Percentiles rank a stretch among this genome's conserved stretches.
phyloP scores from a whole-genome alignment of 2,329 filamentous ascomycete genomes.

The Pseudogymnoascus sp. region DNA sequence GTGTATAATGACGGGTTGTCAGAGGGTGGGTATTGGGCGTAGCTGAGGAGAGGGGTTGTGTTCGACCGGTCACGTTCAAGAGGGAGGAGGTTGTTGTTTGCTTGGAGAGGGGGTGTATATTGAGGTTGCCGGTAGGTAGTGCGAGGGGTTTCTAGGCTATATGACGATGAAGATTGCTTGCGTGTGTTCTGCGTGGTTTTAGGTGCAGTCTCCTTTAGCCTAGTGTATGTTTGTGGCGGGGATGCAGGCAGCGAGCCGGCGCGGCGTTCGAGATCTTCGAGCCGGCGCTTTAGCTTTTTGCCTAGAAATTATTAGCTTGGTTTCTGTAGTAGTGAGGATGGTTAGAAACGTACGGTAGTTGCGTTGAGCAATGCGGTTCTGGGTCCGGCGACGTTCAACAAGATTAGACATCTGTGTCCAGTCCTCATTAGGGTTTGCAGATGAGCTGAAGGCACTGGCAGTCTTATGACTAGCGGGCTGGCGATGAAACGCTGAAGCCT shows the following conservation, averaged over 20 bases:
- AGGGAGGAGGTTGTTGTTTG: slow-evolving; percentile 59
- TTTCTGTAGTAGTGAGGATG: too few relatives aligned
- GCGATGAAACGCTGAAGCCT: slow-evolving; percentile 37
- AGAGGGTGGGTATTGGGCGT: slow-evolving; percentile 57
- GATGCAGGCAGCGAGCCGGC: slow-evolving; percentile 55
- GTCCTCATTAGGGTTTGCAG: slow-evolving; percentile 91
- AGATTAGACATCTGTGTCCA: slow-evolving; percentile 99
- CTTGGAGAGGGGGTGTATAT: slow-evolving; percentile 52
- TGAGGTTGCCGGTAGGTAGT: slow-evolving; percentile 30
- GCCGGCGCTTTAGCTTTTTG: slow-evolving; percentile 86
- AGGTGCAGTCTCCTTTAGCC: slow-evolving; percentile 27
- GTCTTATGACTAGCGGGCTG: slow-evolving; percentile 67
- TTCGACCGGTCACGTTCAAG: slow-evolving; percentile 59
- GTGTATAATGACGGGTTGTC: slow-evolving; percentile 51
- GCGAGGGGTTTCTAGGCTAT: too few relatives aligned
- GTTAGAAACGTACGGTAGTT: slow-evolving; percentile 69
- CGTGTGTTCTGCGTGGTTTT: slow-evolving; percentile 21
- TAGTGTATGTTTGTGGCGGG: slow-evolving; percentile 43
- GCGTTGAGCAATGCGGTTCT: slow-evolving; percentile 94
- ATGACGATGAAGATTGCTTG: slow-evolving; percentile 20
- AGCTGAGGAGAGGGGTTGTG: slow-evolving; percentile 60
- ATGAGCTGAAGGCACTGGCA: slow-evolving; percentile 90
- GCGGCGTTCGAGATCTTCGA: slow-evolving; percentile 75
- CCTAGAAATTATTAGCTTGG: slow-evolving; percentile 43
- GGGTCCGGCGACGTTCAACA: slow-evolving; percentile 84